These are phyloP conservation scores for Sarcodon aspratus DNA, from an alignment of 768 basidiomycete species.

Conservation along the genomic window DNA sequence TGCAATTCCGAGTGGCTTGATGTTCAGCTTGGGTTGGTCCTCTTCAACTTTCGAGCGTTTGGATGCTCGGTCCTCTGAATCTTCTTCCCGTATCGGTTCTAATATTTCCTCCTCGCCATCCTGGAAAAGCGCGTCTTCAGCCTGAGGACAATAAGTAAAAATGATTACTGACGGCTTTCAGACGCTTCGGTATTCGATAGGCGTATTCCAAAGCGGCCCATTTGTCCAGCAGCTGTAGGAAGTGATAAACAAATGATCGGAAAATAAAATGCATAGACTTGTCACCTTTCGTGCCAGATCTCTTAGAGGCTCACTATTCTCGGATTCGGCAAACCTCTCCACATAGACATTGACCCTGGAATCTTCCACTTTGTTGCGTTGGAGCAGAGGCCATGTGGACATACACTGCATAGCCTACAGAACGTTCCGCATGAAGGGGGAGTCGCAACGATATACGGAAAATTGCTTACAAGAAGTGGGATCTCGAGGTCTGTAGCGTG, in stretches of 20 bases:
- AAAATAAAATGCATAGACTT: neutral
- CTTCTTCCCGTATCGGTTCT: neutral
- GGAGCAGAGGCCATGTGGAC: slow-evolving; percentile 69
- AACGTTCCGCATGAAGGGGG: neutral
- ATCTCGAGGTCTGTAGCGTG: slow-evolving; percentile 60
- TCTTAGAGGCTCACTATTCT: slow-evolving; percentile 28
- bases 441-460: neutral
- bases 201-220: slow-evolving; percentile 74
- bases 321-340: slow-evolving; percentile 36
- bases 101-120: slow-evolving; percentile 14
- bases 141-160: neutral
- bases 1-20: too few relatives aligned
- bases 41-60: slow-evolving; percentile 7
- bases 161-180: slow-evolving; percentile 24
- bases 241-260: neutral
- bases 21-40: neutral
- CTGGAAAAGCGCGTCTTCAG: slow-evolving; percentile 3
- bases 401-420: slow-evolving; percentile 54
- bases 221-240: slow-evolving; percentile 53
- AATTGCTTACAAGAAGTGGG: slow-evolving; percentile 44
- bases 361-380: slow-evolving; percentile 88
- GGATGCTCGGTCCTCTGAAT: slow-evolving; percentile 5
- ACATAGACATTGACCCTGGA: slow-evolving; percentile 53
- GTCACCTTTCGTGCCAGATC: slow-evolving; percentile 50
- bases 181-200: slow-evolving; percentile 79